Conservation (phyloP, 495 filamentous ascomycete genomes). For the Staphylotrichum tortipilum region DNA sequence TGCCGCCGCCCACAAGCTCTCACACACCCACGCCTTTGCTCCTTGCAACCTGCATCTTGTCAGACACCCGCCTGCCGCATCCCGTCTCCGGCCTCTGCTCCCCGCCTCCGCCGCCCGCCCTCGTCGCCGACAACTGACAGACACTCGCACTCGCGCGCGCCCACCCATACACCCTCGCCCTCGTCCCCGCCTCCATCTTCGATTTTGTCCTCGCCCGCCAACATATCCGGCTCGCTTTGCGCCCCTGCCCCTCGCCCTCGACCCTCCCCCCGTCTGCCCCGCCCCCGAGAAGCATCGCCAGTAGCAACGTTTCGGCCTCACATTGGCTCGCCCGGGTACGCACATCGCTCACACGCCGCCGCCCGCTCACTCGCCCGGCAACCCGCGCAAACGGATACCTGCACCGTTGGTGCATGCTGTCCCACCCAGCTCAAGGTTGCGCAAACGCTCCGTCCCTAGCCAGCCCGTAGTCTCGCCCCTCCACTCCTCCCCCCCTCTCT, state of each 20-base stretch:
- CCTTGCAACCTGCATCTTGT: too few species aligned
- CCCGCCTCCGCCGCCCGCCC: too few species aligned
- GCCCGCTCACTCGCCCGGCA: conserved; percentile 11
- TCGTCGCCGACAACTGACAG: too few species aligned
- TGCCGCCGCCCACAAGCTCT: too few species aligned
- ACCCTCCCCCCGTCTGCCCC: conserved; percentile 2
- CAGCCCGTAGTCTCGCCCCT: background rate
- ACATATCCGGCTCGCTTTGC: too few species aligned
- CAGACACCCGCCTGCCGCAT: too few species aligned
- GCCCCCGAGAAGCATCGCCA: conserved; percentile 6
- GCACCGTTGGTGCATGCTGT: conserved; percentile 23
- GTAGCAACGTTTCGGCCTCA: conserved; percentile 18
- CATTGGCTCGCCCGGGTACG: conserved; percentile 14
- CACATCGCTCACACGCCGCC: conserved; percentile 8
- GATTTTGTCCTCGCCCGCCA: too few species aligned
- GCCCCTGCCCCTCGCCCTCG: background rate
- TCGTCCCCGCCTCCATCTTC: too few species aligned
- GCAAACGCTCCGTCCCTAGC: conserved; percentile 17
- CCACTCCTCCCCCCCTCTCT: background rate
- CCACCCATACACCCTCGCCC: too few species aligned
- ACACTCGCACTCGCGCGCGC: too few species aligned
- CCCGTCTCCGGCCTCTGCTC: too few species aligned
- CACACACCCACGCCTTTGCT: too few species aligned
- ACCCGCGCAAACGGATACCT: conserved; percentile 20
- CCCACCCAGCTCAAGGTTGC: conserved; percentile 13